These are phyloP conservation scores for Fusarium decemcellulare DNA, from an alignment of 2,329 filamentous ascomycete species.

Conservation along the genomic window DNA sequence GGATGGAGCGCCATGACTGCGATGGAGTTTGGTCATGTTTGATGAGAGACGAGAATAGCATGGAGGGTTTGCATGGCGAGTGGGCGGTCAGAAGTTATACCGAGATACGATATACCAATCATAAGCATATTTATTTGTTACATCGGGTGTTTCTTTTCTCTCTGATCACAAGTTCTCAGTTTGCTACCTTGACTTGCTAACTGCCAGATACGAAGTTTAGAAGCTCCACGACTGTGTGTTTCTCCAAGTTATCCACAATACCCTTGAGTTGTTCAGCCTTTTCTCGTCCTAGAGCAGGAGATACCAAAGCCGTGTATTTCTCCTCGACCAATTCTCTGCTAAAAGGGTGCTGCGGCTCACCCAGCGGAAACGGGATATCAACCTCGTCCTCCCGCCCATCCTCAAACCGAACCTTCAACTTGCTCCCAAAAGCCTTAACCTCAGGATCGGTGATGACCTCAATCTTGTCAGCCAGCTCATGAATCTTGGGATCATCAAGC, in stretches of 20 bases:
- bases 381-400: neutral
- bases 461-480: conserved; percentile 9
- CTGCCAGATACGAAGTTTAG: neutral
- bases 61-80: neutral
- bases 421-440: neutral
- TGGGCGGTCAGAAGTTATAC: neutral
- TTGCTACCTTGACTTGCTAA: too few species aligned
- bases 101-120: conserved; percentile 10
- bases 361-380: neutral
- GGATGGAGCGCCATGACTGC: neutral
- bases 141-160: too few species aligned
- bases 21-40: neutral
- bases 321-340: neutral
- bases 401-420: neutral
- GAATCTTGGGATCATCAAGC: conserved; percentile 1
- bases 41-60: neutral
- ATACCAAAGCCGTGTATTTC: neutral
- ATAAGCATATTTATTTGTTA: neutral
- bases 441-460: neutral
- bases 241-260: neutral
- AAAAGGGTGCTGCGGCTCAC: neutral
- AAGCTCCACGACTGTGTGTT: neutral
- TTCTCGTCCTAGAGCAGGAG: neutral
- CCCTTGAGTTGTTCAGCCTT: neutral
- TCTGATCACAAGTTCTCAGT: too few species aligned